phyloP scores from a whole-genome alignment of 2,329 filamentous ascomycete species.

The Colletotrichum chlorophyti region DNA sequence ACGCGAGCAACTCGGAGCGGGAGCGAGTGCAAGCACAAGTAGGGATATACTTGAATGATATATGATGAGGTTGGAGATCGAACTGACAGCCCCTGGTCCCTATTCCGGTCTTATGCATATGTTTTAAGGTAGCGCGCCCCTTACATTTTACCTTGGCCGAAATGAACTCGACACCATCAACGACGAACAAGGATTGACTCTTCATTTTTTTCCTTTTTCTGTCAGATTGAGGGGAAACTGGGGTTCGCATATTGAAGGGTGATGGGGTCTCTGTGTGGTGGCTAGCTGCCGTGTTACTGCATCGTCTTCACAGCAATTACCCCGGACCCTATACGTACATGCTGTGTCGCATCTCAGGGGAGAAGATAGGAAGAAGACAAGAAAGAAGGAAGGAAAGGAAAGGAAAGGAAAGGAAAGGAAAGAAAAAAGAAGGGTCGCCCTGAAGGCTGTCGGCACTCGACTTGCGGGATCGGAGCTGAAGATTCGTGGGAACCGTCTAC shows the following conservation, averaged over 20 bases:
- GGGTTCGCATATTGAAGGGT: no score
- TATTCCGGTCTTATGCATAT: constrained; percentile 33
- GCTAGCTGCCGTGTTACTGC: background rate
- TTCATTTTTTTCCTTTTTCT: no score
- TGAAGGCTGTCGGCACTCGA: constrained; percentile 6
- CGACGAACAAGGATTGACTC: background rate
- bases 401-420: no score
- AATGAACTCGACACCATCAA: constrained; percentile 25
- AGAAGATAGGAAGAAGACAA: no score
- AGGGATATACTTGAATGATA: no score
- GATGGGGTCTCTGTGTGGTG: background rate
- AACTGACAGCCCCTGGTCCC: constrained; percentile 25
- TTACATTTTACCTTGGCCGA: constrained; percentile 19
- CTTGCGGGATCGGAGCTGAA: constrained; percentile 6
- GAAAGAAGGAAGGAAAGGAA: no score
- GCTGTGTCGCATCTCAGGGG: no score
- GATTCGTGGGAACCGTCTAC: background rate
- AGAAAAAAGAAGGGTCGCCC: constrained; percentile 8
- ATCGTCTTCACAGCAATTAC: no score
- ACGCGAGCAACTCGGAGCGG: constrained; percentile 3
- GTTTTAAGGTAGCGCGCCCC: constrained; percentile 23
- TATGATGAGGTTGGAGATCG: background rate
- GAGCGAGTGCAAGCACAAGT: no score
- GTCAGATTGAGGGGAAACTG: no score
- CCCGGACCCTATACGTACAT: no score